Evolutionary conservation across 257 asterid genomes (phyloP), one percentile per base, ranked within the genome.

Genomic region (Solanum peruvianum): DNA sequence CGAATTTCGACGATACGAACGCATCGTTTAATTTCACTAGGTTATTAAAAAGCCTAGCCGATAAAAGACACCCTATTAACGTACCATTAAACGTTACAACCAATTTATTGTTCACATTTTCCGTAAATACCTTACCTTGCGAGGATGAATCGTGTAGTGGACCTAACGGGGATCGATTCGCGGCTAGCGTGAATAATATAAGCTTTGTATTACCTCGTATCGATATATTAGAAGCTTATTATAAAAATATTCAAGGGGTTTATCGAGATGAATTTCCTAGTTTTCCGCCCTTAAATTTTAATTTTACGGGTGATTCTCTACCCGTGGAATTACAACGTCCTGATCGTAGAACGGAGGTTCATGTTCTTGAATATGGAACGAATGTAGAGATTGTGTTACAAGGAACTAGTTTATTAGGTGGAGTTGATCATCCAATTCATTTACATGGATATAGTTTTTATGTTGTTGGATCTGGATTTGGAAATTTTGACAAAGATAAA

Each of bases 151-250:
- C 52, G 27, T 94, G 98, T 31, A 0, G 39, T 3, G 96, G 94
- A 4, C 98, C 95, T 3, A 35, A 52, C 3, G 92, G 93, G 21
- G 69, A 78, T 8, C 80, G 95, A 7, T 89, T 91, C 1, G 39
- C 87, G 18, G 94, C 97, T 2, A 96, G 98, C 21, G 76, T 94
- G 83, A 96, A 92, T 77, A 96, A 96, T 88, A 88, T 94, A 66
- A 93, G 92, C 39, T 94, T 92, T 23, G 83, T 33, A 0, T 0
- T 0, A 2, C 98, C 98, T 2, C 31, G 70, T 25, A 73, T 88
- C 41, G 89, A 94, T 9, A 92, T 96, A 44, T 92, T 96, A 4
- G 87, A 90, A 16, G 98, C 98, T n/a, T 96, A 96, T 49, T 92
- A 96, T 31, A 29, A 93, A 3, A 76, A 69, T 11, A 72, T 92